Evolutionary conservation across 2,329 filamentous ascomycete species (phyloP), one percentile per base, ranked within the genome.

Genomic region (Fulvia fulva): DNA sequence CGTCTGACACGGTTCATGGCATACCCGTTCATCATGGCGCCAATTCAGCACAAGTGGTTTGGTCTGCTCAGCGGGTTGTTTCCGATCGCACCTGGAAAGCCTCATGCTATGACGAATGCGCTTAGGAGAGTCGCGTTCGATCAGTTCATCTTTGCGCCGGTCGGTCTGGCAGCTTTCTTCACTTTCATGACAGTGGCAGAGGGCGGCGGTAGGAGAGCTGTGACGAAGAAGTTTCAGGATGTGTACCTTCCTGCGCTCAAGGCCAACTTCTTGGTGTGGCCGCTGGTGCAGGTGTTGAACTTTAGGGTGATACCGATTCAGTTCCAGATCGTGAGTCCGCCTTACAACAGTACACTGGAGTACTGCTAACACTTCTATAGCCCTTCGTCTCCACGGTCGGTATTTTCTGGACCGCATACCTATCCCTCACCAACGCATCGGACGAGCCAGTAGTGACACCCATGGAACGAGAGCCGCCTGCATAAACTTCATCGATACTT

Each of bases 351-450:
- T 53, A 6, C 26, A 19, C 21, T 22, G 9, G 41, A n/a, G 14
- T 37, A 5, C 11, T 43, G 54, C 60, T 66, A 37, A 64, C 57
- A 19, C 1, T 25, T 16, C 8, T n/a, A 34, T 68, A 96, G 92
- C 93, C 93, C 0, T 97, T 99, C 72, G 93, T 97, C 8, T 97
- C 93, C 16, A 95, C 90, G 8, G 78, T 99, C 56, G 93, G 93
- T 81, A 97, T 97, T 68, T 91, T 91, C 32, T 97, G 93, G 94
- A 97, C 94, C 11, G 93, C 92, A 21, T 99, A 97, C 75, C 84
- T 99, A 11, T 97, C 92, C 2, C 82, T 99, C 53, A 90, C 88
- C 61, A 97, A 97, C 76, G 87, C 91, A 5, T 81, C 91, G 2
- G 91, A 95, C 59, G 89, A 93, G 54, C 81, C 79, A 14, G 61